A percentile compares a stretch with the other conserved stretches of the same genome.
Evolutionary conservation across 208 protist species (phyloP).

Genomic region (Trypanosoma boissoni): DNA sequence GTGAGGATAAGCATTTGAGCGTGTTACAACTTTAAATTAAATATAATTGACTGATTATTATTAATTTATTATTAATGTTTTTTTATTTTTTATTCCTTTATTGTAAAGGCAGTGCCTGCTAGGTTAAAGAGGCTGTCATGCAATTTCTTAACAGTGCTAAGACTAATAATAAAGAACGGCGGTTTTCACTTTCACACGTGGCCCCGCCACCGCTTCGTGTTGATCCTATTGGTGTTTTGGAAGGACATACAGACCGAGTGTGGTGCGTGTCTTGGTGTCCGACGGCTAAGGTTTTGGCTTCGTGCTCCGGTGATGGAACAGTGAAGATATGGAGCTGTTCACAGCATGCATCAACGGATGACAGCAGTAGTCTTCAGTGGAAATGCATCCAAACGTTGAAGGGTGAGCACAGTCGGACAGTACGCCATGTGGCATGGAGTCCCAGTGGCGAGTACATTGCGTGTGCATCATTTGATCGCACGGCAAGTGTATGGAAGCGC

Average conservation of each 20-base stretch:
- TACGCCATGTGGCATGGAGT: constrained; percentile 83
- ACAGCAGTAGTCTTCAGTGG: constrained; percentile 28
- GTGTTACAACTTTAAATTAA: not conserved
- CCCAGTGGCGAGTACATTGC: constrained; percentile 76
- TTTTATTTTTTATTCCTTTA: constrained; percentile 6
- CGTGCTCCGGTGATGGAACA: constrained; percentile 64
- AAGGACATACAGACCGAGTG: constrained; percentile 70
- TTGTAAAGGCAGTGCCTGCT: no score
- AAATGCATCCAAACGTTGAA: constrained; percentile 47
- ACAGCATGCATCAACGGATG: not conserved
- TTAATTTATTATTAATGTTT: not conserved
- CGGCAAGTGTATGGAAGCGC: constrained; percentile 69
- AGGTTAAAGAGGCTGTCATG: not conserved
- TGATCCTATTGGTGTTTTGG: constrained; percentile 39
- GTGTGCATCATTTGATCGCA: constrained; percentile 82
- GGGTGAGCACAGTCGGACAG: constrained; percentile 72
- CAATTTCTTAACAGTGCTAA: not conserved
- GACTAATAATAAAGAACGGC: not conserved
- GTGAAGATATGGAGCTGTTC: constrained; percentile 61
- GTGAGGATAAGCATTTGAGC: not conserved
- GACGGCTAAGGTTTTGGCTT: constrained; percentile 60
- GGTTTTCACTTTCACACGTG: constrained; percentile 17
- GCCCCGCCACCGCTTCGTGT: constrained; percentile 24
- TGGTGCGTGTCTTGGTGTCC: constrained; percentile 87
- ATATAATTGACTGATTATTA: not conserved